These are phyloP conservation scores for Pythium graminicola DNA, from an alignment of 352 stramenopile species.

Conservation along the genomic window DNA sequence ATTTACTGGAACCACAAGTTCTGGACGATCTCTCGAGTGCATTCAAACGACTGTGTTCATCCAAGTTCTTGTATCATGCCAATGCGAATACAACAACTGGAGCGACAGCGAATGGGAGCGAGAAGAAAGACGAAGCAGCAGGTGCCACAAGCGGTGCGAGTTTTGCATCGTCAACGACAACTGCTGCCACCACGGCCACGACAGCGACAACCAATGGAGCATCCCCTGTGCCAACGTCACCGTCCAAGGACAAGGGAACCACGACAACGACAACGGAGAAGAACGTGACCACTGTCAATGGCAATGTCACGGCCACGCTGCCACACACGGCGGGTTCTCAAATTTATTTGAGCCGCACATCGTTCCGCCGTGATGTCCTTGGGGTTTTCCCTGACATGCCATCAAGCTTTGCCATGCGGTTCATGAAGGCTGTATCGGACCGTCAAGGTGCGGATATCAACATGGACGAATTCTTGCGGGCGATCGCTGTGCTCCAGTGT, in stretches of 20 bases:
- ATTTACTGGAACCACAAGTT: conserved; percentile 51
- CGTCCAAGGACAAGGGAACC: conserved; percentile 31
- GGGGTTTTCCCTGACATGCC: conserved; percentile 87
- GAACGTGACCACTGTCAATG: conserved; percentile 31
- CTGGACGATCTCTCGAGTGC: conserved; percentile 67
- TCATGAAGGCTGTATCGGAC: conserved; percentile 85
- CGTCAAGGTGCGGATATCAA: conserved; percentile 80
- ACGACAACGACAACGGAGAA: conserved; percentile 13
- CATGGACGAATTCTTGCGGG: conserved; percentile 84
- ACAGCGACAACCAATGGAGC: background rate
- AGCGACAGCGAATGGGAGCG: background rate
- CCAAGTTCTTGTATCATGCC: conserved; percentile 78
- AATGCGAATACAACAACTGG: conserved; percentile 18
- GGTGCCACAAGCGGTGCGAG: conserved; percentile 8
- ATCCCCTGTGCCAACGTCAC: conserved; percentile 30
- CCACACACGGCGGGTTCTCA: conserved; percentile 67
- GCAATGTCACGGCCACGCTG: conserved; percentile 29
- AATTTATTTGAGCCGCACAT: conserved; percentile 75
- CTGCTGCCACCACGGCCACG: background rate
- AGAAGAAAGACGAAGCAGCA: conserved; percentile 18
- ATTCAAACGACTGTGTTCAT: conserved; percentile 77
- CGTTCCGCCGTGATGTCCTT: conserved; percentile 80
- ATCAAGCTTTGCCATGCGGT: conserved; percentile 83
- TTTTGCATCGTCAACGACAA: conserved; percentile 10
- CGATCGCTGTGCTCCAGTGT: conserved; percentile 66